Evolutionary conservation across 805 yeast genomes (phyloP).

Genomic region (Candida multigemmis): DNA sequence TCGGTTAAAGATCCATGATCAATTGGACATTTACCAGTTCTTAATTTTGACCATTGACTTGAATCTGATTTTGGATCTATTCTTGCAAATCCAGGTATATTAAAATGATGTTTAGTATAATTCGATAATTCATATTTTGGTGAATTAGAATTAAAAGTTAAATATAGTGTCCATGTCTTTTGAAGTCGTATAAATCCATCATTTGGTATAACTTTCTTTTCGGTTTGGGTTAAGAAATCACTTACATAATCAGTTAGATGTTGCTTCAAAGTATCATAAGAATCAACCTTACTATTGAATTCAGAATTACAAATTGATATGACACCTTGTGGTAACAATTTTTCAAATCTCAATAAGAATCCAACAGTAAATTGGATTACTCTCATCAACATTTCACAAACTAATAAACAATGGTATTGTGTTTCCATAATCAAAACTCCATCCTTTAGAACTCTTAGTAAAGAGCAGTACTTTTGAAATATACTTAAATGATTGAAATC

Average conservation of each 20-base stretch:
- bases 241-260: no score
- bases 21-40: slow-evolving; percentile 6
- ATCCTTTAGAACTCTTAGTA: no score
- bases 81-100: slow-evolving; percentile 17
- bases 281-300: no score
- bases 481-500: no score
- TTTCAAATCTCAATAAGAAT: slow-evolving; percentile 19
- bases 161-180: slow-evolving; percentile 31
- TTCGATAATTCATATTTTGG: slow-evolving; percentile 16
- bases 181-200: slow-evolving; percentile 10
- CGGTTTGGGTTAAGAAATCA: no score
- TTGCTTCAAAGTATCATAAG: no score
- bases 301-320: no score
- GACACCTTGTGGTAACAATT: no score
- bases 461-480: no score
- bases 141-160: slow-evolving; percentile 23
- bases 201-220: no score
- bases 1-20: slow-evolving; percentile 3
- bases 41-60: slow-evolving; percentile 1
- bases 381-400: slow-evolving; percentile 21
- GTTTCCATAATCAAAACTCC: no score
- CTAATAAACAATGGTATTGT: no score
- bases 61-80: neutral
- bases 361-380: slow-evolving; percentile 23
- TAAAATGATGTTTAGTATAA: slow-evolving; percentile 23